Evolutionary conservation across 768 basidiomycete genomes (phyloP).

Genomic region (Scleroderma bovista): DNA sequence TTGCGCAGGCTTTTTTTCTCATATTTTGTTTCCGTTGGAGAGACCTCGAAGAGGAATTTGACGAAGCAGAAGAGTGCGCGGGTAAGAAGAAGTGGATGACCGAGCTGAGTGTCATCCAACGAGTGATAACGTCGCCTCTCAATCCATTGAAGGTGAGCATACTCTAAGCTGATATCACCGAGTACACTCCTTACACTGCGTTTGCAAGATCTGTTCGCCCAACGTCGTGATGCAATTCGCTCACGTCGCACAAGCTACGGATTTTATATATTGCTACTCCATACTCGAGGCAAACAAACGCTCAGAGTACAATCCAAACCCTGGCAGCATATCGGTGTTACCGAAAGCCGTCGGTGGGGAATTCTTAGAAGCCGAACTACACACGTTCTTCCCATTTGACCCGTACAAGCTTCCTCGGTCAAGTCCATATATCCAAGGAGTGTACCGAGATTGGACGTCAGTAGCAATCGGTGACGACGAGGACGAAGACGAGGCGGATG

Average conservation of each 20-base stretch:
- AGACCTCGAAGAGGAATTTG: constrained; percentile 64
- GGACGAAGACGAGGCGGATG: constrained; percentile 59
- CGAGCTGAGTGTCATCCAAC: constrained; percentile 71
- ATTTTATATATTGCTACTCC: constrained; percentile 91
- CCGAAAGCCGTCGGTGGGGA: constrained; percentile 26
- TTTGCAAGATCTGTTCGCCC: constrained; percentile 70
- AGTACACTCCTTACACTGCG: neutral
- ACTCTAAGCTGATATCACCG: neutral
- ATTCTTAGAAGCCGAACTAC: constrained; percentile 61
- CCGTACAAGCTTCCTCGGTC: constrained; percentile 89
- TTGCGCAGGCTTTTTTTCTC: constrained; percentile 86
- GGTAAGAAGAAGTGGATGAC: constrained; percentile 74
- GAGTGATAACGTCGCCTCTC: constrained; percentile 72
- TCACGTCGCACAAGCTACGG: constrained; percentile 82
- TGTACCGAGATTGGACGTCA: constrained; percentile 87
- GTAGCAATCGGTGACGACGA: constrained; percentile 70
- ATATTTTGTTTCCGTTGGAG: constrained; percentile 99
- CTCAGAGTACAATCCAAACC: constrained; percentile 40
- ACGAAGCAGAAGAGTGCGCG: constrained; percentile 49
- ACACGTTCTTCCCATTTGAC: constrained; percentile 97
- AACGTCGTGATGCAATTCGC: constrained; percentile 94
- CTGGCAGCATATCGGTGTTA: constrained; percentile 14
- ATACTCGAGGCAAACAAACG: constrained; percentile 88
- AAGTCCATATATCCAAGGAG: constrained; percentile 64
- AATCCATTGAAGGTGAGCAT: constrained; percentile 79